Base-by-base conservation (phyloP, 192 early-diverging fungal genomes). In the Podila epicladia region DNA sequence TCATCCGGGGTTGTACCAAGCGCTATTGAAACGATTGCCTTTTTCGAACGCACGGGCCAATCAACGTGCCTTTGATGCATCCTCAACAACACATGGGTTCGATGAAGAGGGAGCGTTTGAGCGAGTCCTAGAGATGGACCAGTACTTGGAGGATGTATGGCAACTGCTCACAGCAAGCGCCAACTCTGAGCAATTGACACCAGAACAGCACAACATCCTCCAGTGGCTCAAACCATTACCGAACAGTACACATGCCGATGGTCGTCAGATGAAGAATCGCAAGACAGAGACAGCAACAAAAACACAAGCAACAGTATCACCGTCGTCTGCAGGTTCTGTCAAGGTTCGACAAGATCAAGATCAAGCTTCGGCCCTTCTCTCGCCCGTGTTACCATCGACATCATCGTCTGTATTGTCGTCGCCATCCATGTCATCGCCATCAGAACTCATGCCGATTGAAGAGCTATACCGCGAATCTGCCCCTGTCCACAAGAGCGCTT, bases 11-110 rank as follows among this genome's bases (percentile, higher is more conserved):
- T 26, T 80, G 3, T 69, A 60, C 12, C 70, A 73, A 4, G 28
- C 67, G 17, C n/a, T 80, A 12, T 24, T 80, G 57, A 72, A 73
- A n/a, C 65, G 72, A 48, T 37, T 64, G 24, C 38, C 24, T 11
- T 65, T 80, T 62, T 80, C 77, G 6, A 72, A 63, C 9, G 77
- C 63, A 32, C 72, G 72, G 22, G 77, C 77, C 62, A 80, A 80
- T 37, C 77, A 80, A 55, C 77, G 77, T 19, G 77, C 77, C 0
- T 80, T 80, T 55, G 67, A 80, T 73, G 77, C 77, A n/a, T 80
- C 77, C 0, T 63, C 77, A 3, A 80, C 77, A 1, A 80, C 77
- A 4, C 77, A 80, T 62, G 77, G 77, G 22, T 80, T 80, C 45
- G 19, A 80, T 32, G 66, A 80, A 50, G 71, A 73, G 55, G 77